Evolutionary conservation across 2,329 filamentous ascomycete species (phyloP), one percentile per base, ranked within the genome.

Genomic region (Calonectria fujianensis): DNA sequence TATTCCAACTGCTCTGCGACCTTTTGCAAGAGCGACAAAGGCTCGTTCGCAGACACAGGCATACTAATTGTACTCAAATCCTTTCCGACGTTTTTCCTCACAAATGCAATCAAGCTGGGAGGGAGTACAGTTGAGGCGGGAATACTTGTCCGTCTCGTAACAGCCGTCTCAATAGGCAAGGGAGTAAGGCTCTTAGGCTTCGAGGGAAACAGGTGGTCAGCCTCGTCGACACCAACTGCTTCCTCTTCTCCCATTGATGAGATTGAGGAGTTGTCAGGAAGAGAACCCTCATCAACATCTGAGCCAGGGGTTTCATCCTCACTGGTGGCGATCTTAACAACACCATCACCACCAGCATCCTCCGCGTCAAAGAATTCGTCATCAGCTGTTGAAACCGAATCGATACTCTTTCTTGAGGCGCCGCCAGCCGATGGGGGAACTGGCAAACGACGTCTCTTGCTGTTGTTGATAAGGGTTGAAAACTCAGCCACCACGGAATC

Each of bases 21-120:
- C 75, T 96, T 94, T 84, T 99, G 97, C 7, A 98, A 89, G 14
- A 98, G 87, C 0, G 96, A 98, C 1, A 93, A 91, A 0, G 97
- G 97, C 83, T 99, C 97, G 84, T 99, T 99, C 31, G 96, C 93
- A 6, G 96, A 98, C 1, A 98, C 97, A 0, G 97, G 97, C 96
- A 98, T 98, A 63, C 95, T 96, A 78, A 99, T 98, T 3, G 96
- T 97, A 74, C 95, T 98, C 64, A 99, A 88, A 85, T 99, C 97
- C 85, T 99, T 99, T 82, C 97, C 97, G 13, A 98, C 97, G 80
- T 99, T 99, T 85, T 98, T 99, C 79, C 97, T 93, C 39, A 98
- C 90, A 84, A 98, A 98, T 0, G 95, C 95, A 78, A 99, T 98
- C 69, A 99, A 88, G 83, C 95, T 98, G 0, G 97, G 97, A 0